Percentiles rank a stretch among this genome's conserved stretches.
phyloP scores from a whole-genome alignment of 129 eudicot species.

The Lonicera japonica region DNA sequence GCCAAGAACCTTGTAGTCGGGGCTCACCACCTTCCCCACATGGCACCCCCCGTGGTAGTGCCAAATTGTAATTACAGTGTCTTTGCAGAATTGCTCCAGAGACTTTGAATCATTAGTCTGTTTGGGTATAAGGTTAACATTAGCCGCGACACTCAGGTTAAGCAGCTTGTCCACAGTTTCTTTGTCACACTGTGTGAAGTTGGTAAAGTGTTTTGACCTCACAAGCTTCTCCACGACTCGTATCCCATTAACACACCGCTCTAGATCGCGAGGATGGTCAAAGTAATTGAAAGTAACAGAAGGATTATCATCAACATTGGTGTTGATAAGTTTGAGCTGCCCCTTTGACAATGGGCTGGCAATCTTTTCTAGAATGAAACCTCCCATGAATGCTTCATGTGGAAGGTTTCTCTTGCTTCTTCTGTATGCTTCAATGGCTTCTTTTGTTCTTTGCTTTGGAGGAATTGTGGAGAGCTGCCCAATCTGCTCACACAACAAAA shows the following conservation, averaged over 20 bases:
- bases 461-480: conserved; percentile 90
- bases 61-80: conserved; percentile 94
- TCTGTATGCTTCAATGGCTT: conserved; percentile 53
- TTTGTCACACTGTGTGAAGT: conserved; percentile 32
- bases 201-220: conserved; percentile 39
- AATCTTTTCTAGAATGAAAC: conserved; percentile 73
- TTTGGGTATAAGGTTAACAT: conserved; percentile 65
- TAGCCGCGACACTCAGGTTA: conserved; percentile 70
- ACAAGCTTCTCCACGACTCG: conserved; percentile 58
- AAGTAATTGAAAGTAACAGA: conserved; percentile 83
- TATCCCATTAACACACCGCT: conserved; percentile 56
- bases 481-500: conserved; percentile 35
- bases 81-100: conserved; percentile 75
- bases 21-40: conserved; percentile 73
- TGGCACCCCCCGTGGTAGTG: conserved; percentile 99
- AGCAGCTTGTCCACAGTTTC: conserved; percentile 41
- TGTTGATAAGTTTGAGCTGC: conserved; percentile 52
- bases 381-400: conserved; percentile 69
- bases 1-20: conserved; percentile 57
- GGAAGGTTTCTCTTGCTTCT: conserved; percentile 55
- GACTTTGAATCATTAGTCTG: conserved; percentile 67
- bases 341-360: conserved; percentile 74
- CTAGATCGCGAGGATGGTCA: conserved; percentile 61
- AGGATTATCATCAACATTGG: conserved; percentile 70
- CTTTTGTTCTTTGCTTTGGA: conserved; percentile 60